These are phyloP conservation scores for Cytospora mali DNA, from an alignment of 2,329 filamentous ascomycete genomes.

Conservation along the genomic window DNA sequence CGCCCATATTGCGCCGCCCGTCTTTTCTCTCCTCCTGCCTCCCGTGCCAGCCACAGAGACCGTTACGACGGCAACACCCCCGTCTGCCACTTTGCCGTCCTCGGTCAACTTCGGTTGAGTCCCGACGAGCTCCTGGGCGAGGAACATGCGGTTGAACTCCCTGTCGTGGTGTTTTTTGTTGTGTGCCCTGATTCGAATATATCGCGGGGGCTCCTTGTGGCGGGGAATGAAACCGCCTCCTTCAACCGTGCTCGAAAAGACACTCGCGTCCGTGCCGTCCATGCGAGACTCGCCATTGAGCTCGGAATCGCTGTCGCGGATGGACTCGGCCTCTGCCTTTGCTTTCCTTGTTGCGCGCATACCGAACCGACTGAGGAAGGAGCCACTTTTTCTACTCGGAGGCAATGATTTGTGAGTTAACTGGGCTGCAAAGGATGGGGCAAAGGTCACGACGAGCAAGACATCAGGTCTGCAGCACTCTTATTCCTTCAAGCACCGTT, in stretches of 20 bases:
- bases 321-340: conserved; percentile 60
- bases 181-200: conserved; percentile 81
- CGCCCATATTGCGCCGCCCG: conserved; percentile 80
- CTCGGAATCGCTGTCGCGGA: conserved; percentile 66
- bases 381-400: conserved; percentile 73
- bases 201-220: conserved; percentile 85
- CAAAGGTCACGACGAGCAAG: not conserved
- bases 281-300: conserved; percentile 66
- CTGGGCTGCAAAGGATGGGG: not conserved
- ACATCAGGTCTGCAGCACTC: not conserved
- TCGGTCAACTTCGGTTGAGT: conserved; percentile 45
- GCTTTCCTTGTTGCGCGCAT: conserved; percentile 73
- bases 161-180: conserved; percentile 69
- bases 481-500: not conserved
- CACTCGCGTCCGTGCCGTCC: conserved; percentile 80
- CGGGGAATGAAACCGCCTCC: conserved; percentile 78
- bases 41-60: conserved; percentile 39
- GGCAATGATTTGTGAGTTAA: conserved; percentile 13
- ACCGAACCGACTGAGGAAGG: conserved; percentile 80
- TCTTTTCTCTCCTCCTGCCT: conserved; percentile 46
- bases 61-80: conserved; percentile 33
- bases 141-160: conserved; percentile 85
- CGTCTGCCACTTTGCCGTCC: conserved; percentile 28
- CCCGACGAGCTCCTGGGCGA: conserved; percentile 86
- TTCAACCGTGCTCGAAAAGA: conserved; percentile 77